Percentiles rank a stretch among this genome's conserved stretches.
Conservation (phyloP, 2,329 filamentous ascomycete species). For the Hirsutella rhossiliensis region DNA sequence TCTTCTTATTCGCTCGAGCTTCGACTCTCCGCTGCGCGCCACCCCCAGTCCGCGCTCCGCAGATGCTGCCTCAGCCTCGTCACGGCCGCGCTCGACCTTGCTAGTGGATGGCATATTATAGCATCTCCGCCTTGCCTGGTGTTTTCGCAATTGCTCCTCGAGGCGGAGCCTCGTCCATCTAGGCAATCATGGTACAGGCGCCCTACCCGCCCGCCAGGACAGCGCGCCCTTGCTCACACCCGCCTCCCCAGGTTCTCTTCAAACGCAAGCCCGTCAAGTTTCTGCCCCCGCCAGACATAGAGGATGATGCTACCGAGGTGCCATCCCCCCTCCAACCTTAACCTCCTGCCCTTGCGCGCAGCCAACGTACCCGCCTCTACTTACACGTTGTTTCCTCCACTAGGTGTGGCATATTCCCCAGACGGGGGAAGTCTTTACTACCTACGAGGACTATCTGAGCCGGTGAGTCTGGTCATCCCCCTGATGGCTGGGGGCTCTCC, state of each 20-base stretch:
- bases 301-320: constrained; percentile 79
- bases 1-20: constrained; percentile 8
- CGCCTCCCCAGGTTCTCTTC: constrained; percentile 62
- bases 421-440: constrained; percentile 80
- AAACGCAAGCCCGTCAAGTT: constrained; percentile 92
- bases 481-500: not conserved
- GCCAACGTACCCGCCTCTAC: too few relatives aligned
- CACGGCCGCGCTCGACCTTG: not conserved
- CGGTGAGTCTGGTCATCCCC: constrained; percentile 43
- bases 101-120: not conserved
- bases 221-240: not conserved
- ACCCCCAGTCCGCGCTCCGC: not conserved
- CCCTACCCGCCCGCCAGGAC: not conserved
- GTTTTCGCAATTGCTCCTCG: constrained; percentile 1
- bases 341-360: constrained; percentile 41
- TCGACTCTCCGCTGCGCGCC: constrained; percentile 1
- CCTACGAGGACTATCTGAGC: constrained; percentile 78
- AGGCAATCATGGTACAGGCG: constrained; percentile 5
- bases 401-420: constrained; percentile 87
- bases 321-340: constrained; percentile 12
- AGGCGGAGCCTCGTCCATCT: not conserved
- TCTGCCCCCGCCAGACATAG: constrained; percentile 55
- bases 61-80: not conserved
- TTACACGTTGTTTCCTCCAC: not conserved
- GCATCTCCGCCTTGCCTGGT: not conserved